These are phyloP conservation scores for Cladophialophora psammophila DNA, from an alignment of 2,329 filamentous ascomycete species.

Conservation along the genomic window DNA sequence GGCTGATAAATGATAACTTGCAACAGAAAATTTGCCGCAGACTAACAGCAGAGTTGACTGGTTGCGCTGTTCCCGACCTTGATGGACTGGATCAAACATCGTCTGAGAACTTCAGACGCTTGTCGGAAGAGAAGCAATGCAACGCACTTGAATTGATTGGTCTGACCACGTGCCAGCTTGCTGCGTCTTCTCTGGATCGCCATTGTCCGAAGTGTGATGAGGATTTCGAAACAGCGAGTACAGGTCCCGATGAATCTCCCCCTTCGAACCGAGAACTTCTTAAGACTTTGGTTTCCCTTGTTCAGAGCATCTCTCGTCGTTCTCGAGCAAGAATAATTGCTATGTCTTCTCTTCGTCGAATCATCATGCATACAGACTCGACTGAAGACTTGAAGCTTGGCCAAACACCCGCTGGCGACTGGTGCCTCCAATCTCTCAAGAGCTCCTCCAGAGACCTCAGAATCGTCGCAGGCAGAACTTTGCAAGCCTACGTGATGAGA, in stretches of 20 bases:
- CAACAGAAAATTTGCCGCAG: conserved; percentile 45
- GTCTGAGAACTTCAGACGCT: conserved; percentile 53
- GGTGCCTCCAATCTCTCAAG: conserved; percentile 80
- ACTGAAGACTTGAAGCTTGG: conserved; percentile 70
- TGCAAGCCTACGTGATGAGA: conserved; percentile 68
- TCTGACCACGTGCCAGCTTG: conserved; percentile 61
- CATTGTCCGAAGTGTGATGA: conserved; percentile 50
- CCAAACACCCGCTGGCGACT: conserved; percentile 73
- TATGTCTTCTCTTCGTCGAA: conserved; percentile 73
- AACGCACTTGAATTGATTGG: conserved; percentile 64
- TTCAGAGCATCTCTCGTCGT: conserved; percentile 55
- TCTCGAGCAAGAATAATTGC: conserved; percentile 71
- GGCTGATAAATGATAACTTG: conserved; percentile 5
- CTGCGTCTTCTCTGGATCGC: conserved; percentile 16
- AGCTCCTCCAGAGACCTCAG: conserved; percentile 87
- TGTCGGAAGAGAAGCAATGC: conserved; percentile 61
- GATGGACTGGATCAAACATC: conserved; percentile 53
- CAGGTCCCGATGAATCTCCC: conserved; percentile 1
- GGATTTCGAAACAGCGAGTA: conserved; percentile 23
- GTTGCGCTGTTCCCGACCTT: conserved; percentile 46
- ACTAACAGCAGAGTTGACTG: conserved; percentile 47
- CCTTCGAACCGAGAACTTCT: conserved; percentile 46
- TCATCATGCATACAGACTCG: conserved; percentile 71
- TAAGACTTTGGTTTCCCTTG: conserved; percentile 53
- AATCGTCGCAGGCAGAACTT: conserved; percentile 75